A percentile compares a stretch with the other conserved stretches of the same genome.
Evolutionary conservation across 2,329 filamentous ascomycete genomes (phyloP).

Genomic region (Paecilomyces formosus): DNA sequence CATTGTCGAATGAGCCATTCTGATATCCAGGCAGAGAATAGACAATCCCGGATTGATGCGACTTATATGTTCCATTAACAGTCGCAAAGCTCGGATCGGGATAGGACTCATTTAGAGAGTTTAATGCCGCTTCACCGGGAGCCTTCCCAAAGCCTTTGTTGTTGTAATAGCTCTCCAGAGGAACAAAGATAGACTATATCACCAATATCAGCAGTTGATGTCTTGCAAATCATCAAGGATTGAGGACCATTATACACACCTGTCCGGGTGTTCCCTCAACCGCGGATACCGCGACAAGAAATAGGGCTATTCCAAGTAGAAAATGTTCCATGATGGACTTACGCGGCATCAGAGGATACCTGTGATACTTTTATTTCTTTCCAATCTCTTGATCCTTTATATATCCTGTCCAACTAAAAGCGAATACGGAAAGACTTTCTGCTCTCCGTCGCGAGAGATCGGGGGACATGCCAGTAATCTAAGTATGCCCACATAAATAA

Average conservation of each 20-base stretch:
- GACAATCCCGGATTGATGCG: slow-evolving; percentile 32
- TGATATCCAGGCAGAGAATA: slow-evolving; percentile 40
- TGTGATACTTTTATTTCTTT: too few species aligned
- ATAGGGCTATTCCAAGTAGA: not conserved
- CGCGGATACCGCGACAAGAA: not conserved
- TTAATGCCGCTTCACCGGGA: slow-evolving; percentile 42
- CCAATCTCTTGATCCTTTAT: too few species aligned
- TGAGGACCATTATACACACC: not conserved
- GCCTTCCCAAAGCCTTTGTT: slow-evolving; percentile 42
- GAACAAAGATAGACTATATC: slow-evolving; percentile 12
- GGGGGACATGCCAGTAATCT: too few species aligned
- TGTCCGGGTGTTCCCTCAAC: not conserved
- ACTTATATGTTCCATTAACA: slow-evolving; percentile 30
- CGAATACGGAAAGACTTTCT: too few species aligned
- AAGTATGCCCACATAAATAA: too few species aligned
- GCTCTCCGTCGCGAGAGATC: too few species aligned
- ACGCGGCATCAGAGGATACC: too few species aligned
- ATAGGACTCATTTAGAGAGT: slow-evolving; percentile 36
- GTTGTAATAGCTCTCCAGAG: slow-evolving; percentile 34
- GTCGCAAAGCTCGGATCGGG: slow-evolving; percentile 23
- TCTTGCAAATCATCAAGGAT: not conserved
- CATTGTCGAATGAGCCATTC: slow-evolving; percentile 29
- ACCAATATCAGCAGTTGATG: not conserved
- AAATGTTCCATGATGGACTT: not conserved
- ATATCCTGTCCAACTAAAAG: too few species aligned